Base-by-base conservation (phyloP, 352 stramenopile species). In the Pythium volutum region DNA sequence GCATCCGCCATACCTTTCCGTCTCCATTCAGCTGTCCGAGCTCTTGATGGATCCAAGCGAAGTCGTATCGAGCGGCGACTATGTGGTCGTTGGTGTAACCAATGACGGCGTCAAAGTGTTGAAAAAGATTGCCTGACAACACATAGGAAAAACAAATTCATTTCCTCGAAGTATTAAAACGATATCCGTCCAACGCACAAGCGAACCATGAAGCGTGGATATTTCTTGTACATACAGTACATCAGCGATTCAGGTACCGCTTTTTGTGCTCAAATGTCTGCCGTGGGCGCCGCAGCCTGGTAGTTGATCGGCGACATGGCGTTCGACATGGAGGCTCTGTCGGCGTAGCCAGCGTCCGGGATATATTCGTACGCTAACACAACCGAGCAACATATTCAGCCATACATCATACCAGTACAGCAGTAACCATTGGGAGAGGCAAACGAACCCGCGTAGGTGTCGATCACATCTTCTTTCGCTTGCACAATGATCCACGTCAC, bases 381-480 rank as follows among this genome's bases (percentile, higher is more conserved):
- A 11, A 36, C 10, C 31, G 4, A 22, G 16, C 20, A 12, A 46
- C 2, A 22, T 59, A 29, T 9, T 34, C 27, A 23, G 23, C n/a
- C 22, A 57, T 1, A 27, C 6, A 29, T 27, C 9, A 58, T 3
- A 20, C 8, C 27, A 55, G 0, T 16, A 16, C 20, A 62, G 12
- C 16, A 48, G 42, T 29, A 16, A 48, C 7, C 18, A 48, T 29
- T n/a, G n/a, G n/a, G 12, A 50, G 9, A 29, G 9, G 16, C n/a
- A 4, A 22, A 41, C 73, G 20, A 56, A 93, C 84, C 84, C 45
- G 84, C 84, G 46, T 91, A 93, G 0, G 84, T 93, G 51, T 93
- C 84, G 39, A 93, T 93, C 16, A 91, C 80, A 62, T 90, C 84
- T 68, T 93, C 81, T 65, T 89, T 91, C 11, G 76, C 85, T 62